phyloP scores from a whole-genome alignment of 2,329 filamentous ascomycete species.

The Colletotrichum sidae region DNA sequence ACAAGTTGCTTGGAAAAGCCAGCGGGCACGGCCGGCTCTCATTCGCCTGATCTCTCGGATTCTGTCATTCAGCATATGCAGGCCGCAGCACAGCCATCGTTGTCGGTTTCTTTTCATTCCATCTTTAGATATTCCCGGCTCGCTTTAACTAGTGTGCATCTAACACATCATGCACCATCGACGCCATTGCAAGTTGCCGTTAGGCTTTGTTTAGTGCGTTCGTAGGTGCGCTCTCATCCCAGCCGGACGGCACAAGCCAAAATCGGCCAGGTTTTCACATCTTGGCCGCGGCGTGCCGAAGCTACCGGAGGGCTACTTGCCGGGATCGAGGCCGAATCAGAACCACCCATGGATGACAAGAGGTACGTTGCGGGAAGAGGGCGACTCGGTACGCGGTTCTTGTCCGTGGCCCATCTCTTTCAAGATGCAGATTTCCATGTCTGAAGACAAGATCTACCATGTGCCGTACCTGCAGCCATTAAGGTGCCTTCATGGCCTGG shows the following conservation, averaged over 20 bases:
- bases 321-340: slow-evolving; percentile 16
- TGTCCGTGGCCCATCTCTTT: too few species aligned
- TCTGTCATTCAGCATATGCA: slow-evolving; percentile 49
- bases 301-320: slow-evolving; percentile 9
- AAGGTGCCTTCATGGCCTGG: too few species aligned
- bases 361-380: neutral
- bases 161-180: neutral
- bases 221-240: slow-evolving; percentile 15
- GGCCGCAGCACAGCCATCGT: slow-evolving; percentile 48
- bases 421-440: too few species aligned
- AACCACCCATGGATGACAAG: slow-evolving; percentile 2
- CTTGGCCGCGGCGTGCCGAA: slow-evolving; percentile 17
- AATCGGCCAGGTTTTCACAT: neutral
- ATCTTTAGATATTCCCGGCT: neutral
- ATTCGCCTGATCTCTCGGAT: slow-evolving; percentile 45
- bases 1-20: too few species aligned
- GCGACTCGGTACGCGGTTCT: neutral
- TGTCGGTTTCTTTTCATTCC: slow-evolving; percentile 8
- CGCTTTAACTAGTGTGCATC: neutral
- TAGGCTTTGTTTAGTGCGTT: slow-evolving; percentile 7
- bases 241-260: slow-evolving; percentile 12
- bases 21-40: slow-evolving; percentile 41
- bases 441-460: too few species aligned
- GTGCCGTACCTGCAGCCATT: too few species aligned
- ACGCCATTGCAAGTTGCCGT: neutral